Percentiles rank a stretch among this genome's conserved stretches.
Evolutionary conservation across 306 rosid genomes (phyloP).

Genomic region (Inga laurina): DNA sequence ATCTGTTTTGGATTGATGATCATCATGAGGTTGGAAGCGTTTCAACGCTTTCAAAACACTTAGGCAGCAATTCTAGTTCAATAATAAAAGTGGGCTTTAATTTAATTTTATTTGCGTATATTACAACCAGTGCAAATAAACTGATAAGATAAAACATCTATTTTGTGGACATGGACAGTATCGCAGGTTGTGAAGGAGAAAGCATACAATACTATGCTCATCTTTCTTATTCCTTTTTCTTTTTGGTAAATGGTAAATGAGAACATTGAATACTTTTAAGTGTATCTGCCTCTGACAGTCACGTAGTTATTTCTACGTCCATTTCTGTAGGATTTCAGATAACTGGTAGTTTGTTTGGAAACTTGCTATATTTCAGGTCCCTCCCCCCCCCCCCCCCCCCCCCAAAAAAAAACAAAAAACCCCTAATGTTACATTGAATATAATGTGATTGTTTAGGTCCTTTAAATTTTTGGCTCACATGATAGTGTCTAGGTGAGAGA

Average conservation of each 20-base stretch:
- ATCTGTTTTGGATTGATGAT: not conserved
- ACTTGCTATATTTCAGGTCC: not conserved
- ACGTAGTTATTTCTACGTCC: not conserved
- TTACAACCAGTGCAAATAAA: not conserved
- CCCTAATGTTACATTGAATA: not conserved
- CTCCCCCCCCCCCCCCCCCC: too few relatives aligned
- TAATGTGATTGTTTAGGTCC: not conserved
- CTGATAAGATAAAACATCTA: conserved; percentile 1
- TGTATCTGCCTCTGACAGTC: not conserved
- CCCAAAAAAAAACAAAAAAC: too few relatives aligned
- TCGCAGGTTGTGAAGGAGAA: not conserved
- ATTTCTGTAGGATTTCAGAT: not conserved
- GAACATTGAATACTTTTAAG: not conserved
- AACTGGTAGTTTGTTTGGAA: not conserved
- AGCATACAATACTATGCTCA: not conserved
- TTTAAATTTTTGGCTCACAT: not conserved
- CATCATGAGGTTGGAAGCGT: not conserved
- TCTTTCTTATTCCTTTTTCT: not conserved
- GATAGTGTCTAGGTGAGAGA: not conserved
- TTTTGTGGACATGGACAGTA: not conserved
- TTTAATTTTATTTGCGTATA: not conserved
- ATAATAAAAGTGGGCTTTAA: not conserved
- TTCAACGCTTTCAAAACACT: not conserved
- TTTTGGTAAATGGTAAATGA: not conserved
- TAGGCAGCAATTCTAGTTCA: not conserved